Conservation (phyloP, 2,329 filamentous ascomycete species). For the Aphanocladium album region DNA sequence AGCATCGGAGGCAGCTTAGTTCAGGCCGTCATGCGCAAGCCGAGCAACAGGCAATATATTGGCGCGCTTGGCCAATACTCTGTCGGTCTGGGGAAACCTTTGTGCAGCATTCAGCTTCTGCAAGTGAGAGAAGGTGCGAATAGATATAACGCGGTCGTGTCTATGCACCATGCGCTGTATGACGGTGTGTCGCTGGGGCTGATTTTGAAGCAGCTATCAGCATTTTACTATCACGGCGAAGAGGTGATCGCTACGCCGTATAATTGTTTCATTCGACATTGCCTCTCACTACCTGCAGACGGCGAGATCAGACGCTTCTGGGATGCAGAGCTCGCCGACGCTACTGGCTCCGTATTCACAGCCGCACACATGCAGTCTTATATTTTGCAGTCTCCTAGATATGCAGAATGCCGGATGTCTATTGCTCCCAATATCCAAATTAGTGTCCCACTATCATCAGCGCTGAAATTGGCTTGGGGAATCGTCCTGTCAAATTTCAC, state of each 20-base stretch:
- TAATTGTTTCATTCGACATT: conserved; percentile 13
- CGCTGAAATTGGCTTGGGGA: conserved; percentile 13
- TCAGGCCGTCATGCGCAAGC: not conserved
- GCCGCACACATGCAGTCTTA: conserved; percentile 26
- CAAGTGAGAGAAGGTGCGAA: conserved; percentile 14
- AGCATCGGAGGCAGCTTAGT: not conserved
- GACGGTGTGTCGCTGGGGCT: conserved; percentile 30
- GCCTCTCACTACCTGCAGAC: conserved; percentile 15
- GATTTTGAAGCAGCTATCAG: conserved; percentile 23
- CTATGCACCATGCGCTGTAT: conserved; percentile 34
- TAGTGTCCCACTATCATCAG: conserved; percentile 31
- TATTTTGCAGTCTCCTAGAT: conserved; percentile 12
- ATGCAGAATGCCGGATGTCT: not conserved
- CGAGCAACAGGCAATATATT: not conserved
- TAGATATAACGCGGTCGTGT: conserved; percentile 16
- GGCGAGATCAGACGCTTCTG: conserved; percentile 23
- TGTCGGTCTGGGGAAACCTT: not conserved
- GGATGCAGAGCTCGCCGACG: not conserved
- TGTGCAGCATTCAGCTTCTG: not conserved
- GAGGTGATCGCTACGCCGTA: not conserved
- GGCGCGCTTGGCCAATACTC: not conserved
- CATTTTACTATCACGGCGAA: conserved; percentile 15
- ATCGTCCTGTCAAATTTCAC: conserved; percentile 9
- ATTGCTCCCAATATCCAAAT: conserved; percentile 25
- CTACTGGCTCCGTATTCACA: conserved; percentile 36